A percentile compares a stretch with the other conserved stretches of the same genome.
phyloP scores from a whole-genome alignment of 306 rosid species.

The Prunus kanzakura region DNA sequence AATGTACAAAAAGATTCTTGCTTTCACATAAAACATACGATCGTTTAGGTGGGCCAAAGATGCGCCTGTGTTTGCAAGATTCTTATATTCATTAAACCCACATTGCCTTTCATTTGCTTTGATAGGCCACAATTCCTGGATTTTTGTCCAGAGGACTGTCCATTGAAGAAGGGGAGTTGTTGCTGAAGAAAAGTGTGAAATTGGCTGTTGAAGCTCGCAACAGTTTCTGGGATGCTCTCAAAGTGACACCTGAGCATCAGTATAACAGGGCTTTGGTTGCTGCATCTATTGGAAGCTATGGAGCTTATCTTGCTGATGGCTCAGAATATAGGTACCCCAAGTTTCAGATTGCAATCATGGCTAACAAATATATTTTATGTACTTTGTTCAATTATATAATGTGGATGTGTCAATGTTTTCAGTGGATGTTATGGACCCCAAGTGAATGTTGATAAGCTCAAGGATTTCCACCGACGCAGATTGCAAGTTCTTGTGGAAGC shows the following conservation, averaged over 20 bases:
- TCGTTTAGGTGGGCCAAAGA: not conserved
- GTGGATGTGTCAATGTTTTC: conserved; percentile 5
- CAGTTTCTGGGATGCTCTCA: conserved; percentile 58
- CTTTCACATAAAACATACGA: not conserved
- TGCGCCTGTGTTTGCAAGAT: not conserved
- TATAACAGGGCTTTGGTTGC: conserved; percentile 71
- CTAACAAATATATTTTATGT: too few species aligned
- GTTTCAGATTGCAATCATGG: not conserved
- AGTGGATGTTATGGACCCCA: conserved; percentile 70
- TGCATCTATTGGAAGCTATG: conserved; percentile 93
- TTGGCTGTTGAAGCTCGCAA: conserved; percentile 84
- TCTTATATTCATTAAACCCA: not conserved
- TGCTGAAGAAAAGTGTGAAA: conserved; percentile 63
- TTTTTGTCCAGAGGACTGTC: conserved; percentile 71
- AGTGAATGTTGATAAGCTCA: conserved; percentile 64
- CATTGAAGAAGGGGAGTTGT: conserved; percentile 56
- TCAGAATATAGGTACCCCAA: conserved; percentile 63
- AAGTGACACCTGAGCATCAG: conserved; percentile 37
- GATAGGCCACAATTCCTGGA: conserved; percentile 78
- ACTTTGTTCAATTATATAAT: not conserved
- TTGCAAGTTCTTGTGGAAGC: conserved; percentile 77
- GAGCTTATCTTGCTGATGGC: conserved; percentile 97
- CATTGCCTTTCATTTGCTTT: not conserved
- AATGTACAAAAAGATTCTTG: not conserved
- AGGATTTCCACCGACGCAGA: conserved; percentile 85